phyloP scores from a whole-genome alignment of 2,329 filamentous ascomycete genomes.

The Byssoonygena ceratinophila region DNA sequence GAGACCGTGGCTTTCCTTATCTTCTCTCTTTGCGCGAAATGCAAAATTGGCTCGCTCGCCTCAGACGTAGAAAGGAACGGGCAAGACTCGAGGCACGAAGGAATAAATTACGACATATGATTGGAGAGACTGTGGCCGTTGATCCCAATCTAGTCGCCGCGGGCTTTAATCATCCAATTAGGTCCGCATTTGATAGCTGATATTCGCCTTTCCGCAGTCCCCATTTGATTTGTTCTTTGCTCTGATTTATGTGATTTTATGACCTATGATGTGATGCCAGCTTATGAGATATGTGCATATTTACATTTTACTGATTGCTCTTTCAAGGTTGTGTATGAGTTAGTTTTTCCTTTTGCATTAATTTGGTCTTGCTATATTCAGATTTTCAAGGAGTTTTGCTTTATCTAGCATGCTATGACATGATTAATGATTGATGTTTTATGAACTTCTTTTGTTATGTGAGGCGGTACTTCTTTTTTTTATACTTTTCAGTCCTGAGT shows the following conservation, averaged over 20 bases:
- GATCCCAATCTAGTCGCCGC: conserved; percentile 21
- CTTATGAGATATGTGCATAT: not conserved
- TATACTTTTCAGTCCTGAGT: not conserved
- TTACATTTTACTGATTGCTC: too few relatives aligned
- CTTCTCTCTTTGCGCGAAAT: conserved; percentile 43
- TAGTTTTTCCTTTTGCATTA: not conserved
- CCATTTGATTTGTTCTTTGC: not conserved
- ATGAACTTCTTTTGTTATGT: not conserved
- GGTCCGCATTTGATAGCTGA: conserved; percentile 9
- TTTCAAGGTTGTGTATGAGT: not conserved
- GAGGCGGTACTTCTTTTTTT: not conserved
- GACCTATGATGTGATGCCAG: not conserved
- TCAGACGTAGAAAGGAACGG: conserved; percentile 36
- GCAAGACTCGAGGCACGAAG: conserved; percentile 43
- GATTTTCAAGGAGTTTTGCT: not conserved
- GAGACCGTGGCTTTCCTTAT: conserved; percentile 29
- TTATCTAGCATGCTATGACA: not conserved
- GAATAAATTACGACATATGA: conserved; percentile 45
- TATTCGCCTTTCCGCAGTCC: not conserved
- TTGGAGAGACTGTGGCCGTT: conserved; percentile 37
- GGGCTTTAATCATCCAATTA: not conserved
- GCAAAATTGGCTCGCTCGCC: conserved; percentile 38
- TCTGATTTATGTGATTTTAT: not conserved
- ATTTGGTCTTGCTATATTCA: not conserved
- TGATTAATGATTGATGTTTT: conserved; percentile 1